A percentile compares a stretch with the other conserved stretches of the same genome.
Evolutionary conservation across 2,329 filamentous ascomycete species (phyloP).

Genomic region (Magnaporthales sp.): DNA sequence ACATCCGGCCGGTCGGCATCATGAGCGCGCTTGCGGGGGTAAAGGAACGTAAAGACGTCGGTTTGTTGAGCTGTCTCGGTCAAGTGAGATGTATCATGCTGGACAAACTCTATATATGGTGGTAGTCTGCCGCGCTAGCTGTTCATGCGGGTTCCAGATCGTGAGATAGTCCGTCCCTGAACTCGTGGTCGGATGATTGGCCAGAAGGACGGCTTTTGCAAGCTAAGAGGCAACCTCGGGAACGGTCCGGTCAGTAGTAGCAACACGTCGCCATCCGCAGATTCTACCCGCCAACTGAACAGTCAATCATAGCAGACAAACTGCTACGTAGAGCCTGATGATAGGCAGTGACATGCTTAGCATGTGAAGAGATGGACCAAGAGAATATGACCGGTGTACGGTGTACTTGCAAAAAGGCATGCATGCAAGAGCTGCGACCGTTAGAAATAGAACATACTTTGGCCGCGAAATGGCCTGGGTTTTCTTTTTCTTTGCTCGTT

Average conservation of each 20-base stretch:
- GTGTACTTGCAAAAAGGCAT: not conserved
- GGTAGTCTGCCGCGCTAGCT: not conserved
- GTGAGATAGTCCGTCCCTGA: not conserved
- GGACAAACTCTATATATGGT: not conserved
- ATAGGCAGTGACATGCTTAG: not conserved
- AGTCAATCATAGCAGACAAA: not conserved
- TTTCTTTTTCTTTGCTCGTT: not conserved
- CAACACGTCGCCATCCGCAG: not conserved
- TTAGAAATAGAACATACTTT: not conserved
- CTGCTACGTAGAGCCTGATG: not conserved
- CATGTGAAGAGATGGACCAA: not conserved
- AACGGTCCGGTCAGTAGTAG: not conserved
- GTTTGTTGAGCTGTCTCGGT: not conserved
- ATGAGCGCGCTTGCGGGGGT: not conserved
- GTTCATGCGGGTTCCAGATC: not conserved
- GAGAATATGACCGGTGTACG: not conserved
- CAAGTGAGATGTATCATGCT: not conserved
- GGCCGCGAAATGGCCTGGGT: not conserved
- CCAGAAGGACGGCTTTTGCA: not conserved
- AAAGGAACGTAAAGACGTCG: not conserved
- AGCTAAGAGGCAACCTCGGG: not conserved
- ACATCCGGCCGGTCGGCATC: not conserved
- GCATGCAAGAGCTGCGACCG: not conserved
- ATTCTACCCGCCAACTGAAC: not conserved
- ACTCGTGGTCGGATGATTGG: not conserved